Conservation (phyloP, 164 flowering plant species). For the Piper betle region DNA sequence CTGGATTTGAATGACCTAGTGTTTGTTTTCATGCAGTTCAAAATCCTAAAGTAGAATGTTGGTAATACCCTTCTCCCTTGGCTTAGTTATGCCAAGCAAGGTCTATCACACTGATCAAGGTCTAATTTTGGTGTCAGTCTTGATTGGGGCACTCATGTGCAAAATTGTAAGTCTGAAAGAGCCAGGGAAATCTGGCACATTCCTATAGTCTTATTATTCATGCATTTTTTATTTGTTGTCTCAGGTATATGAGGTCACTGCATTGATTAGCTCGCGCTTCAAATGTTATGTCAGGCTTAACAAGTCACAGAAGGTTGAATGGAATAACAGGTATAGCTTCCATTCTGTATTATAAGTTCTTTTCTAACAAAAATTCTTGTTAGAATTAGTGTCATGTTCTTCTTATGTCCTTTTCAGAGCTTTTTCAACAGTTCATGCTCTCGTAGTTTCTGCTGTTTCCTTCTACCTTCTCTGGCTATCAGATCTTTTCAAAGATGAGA, state of each 20-base stretch:
- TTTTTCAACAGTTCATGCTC: slow-evolving; percentile 59
- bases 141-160: slow-evolving; percentile 16
- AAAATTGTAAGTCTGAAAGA: slow-evolving; percentile 13
- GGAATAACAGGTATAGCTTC: slow-evolving; percentile 46
- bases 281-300: slow-evolving; percentile 32
- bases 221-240: not conserved
- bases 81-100: not conserved
- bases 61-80: not conserved
- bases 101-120: slow-evolving; percentile 1
- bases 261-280: slow-evolving; percentile 26
- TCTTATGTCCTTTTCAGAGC: slow-evolving; percentile 29
- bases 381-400: not conserved
- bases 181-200: too few relatives aligned
- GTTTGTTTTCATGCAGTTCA: not conserved
- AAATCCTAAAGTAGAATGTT: slow-evolving; percentile 2
- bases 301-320: slow-evolving; percentile 31
- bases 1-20: not conserved
- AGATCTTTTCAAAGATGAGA: slow-evolving; percentile 27
- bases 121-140: slow-evolving; percentile 4
- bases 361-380: too few relatives aligned
- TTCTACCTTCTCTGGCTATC: slow-evolving; percentile 38
- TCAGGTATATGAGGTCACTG: slow-evolving; percentile 49
- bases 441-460: slow-evolving; percentile 38
- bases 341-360: too few relatives aligned
- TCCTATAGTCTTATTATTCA: too few relatives aligned